phyloP scores from a whole-genome alignment of 2,329 filamentous ascomycete species.

The Aspergillus tamarii region DNA sequence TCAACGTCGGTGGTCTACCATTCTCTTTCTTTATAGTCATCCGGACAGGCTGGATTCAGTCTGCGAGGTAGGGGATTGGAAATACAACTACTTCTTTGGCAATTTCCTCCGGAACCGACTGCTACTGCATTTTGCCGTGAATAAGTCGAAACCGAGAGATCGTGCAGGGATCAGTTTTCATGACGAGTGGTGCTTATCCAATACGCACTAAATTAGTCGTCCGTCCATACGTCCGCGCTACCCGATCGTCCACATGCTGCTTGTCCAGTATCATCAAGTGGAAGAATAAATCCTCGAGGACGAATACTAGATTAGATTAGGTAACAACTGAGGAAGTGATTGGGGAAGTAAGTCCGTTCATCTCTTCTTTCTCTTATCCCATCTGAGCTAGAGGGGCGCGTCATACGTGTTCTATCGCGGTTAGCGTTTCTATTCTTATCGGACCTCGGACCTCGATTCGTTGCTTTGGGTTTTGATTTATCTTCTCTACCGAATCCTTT shows the following conservation, averaged over 20 bases:
- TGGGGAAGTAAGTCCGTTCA: slow-evolving; percentile 2
- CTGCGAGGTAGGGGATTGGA: background rate
- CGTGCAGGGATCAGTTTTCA: slow-evolving; percentile 2
- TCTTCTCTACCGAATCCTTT: background rate
- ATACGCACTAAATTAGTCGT: slow-evolving; percentile 13
- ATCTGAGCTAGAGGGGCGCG: background rate
- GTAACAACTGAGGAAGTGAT: slow-evolving; percentile 4
- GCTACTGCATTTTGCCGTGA: background rate
- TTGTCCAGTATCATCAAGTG: slow-evolving; percentile 1
- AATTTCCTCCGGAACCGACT: background rate
- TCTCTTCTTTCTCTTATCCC: background rate
- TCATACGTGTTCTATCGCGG: slow-evolving; percentile 4
- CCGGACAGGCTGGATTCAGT: background rate
- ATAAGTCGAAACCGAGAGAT: background rate
- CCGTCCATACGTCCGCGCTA: slow-evolving; percentile 21
- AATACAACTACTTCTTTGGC: background rate
- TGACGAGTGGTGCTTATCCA: background rate
- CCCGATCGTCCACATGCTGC: slow-evolving; percentile 19
- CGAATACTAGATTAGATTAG: slow-evolving; percentile 10
- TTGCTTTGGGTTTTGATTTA: background rate
- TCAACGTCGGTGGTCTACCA: background rate
- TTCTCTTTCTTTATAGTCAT: background rate
- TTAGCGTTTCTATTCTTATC: background rate
- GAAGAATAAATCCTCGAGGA: slow-evolving; percentile 1
- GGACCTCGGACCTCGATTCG: background rate